Base-by-base conservation (phyloP, 768 basidiomycete species). In the Galerina marginata region DNA sequence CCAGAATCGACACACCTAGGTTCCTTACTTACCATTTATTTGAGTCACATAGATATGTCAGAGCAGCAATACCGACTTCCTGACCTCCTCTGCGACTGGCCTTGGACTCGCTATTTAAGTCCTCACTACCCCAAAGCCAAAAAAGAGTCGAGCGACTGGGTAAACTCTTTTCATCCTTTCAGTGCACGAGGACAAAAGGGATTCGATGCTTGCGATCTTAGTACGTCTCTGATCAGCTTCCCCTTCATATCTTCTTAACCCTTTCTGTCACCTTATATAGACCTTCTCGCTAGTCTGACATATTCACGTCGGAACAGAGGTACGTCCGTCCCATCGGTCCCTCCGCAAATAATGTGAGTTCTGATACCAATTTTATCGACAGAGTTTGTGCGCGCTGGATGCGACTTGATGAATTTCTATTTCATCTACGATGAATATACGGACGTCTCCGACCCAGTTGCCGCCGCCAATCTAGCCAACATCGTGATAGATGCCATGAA, bases 391-490 rank as follows among this genome's bases (percentile, higher is more conserved):
- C 60, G 69, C 15, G 60, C 65, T 5, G 65, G 62, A 54, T 68
- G 83, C 54, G 83, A 85, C 58, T 67, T 85, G 50, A 84, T 86
- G 81, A 77, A 81, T 40, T 61, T 84, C 6, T 76, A 83, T 64
- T 85, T 82, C 62, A 58, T 84, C 42, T 74, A 80, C 63, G 85
- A 86, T 64, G 81, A 83, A 64, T 77, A 80, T 60, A 79, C 82
- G 6, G 85, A 86, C 67, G 69, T 75, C 14, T 72, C 72, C 0
- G 61, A 72, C 26, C 71, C 65, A 0, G 37, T 66, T 0, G 74
- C 64, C 4, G 81, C 75, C 11, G 69, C 68, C 2, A 36, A 64
- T 3, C 66, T 73, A 37, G 75, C 70, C 0, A 66, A 73, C n/a
- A 68, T 77, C 9, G 71, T 79, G 15, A 75, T 80, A 61, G 76